Conservation (phyloP, 805 yeast species). For the Lachancea meyersii region DNA sequence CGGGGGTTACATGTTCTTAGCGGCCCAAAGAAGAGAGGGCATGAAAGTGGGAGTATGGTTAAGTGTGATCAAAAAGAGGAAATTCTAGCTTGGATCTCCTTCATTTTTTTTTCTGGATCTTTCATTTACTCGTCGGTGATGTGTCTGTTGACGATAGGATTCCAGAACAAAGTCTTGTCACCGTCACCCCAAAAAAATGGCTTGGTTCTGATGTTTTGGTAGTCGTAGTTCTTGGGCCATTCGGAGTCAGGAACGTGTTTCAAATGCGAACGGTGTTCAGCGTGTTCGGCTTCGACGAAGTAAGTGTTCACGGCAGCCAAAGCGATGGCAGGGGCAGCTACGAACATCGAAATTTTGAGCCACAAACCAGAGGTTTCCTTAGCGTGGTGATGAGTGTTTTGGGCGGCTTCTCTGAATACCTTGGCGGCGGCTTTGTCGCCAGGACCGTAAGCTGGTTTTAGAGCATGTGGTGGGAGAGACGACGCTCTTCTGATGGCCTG, state of each 20-base stretch:
- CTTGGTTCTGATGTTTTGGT: slow-evolving; percentile 81
- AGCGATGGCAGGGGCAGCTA: slow-evolving; percentile 77
- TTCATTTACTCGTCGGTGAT: slow-evolving; percentile 35
- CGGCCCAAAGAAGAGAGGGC: not conserved
- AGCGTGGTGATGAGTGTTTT: slow-evolving; percentile 76
- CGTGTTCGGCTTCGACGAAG: slow-evolving; percentile 80
- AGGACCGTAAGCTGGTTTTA: slow-evolving; percentile 44
- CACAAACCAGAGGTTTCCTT: slow-evolving; percentile 67
- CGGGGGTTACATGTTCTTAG: not conserved
- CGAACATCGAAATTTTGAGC: slow-evolving; percentile 74
- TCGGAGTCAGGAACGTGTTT: slow-evolving; percentile 71
- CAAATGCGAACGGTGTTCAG: slow-evolving; percentile 78
- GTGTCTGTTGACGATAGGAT: slow-evolving; percentile 85
- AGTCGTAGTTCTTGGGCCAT: slow-evolving; percentile 88
- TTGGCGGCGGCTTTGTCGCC: slow-evolving; percentile 54
- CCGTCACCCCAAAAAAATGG: slow-evolving; percentile 99
- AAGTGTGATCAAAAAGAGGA: not conserved
- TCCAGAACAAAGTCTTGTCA: slow-evolving; percentile 96
- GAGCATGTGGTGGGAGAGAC: slow-evolving; percentile 38
- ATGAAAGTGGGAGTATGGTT: not conserved
- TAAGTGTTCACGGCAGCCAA: slow-evolving; percentile 75
- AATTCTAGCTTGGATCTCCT: not conserved
- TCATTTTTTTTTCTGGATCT: not conserved
- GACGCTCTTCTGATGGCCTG: slow-evolving; percentile 34
- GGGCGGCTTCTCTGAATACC: slow-evolving; percentile 54